A percentile compares a stretch with the other conserved stretches of the same genome.
Conservation (phyloP, 2,329 filamentous ascomycete genomes). For the Amauroascus verrucosus region DNA sequence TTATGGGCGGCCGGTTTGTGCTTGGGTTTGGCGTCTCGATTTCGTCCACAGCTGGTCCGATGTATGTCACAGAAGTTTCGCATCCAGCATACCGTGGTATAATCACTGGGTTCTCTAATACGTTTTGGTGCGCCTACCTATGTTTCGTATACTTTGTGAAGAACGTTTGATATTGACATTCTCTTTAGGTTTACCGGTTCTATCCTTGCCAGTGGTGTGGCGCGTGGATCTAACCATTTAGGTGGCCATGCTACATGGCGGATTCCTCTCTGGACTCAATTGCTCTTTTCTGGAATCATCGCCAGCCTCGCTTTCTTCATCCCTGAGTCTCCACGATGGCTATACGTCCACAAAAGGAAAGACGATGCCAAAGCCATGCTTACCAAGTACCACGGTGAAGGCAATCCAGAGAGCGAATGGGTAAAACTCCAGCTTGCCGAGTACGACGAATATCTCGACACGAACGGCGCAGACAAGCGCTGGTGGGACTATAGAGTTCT, state of each 20-base stretch:
- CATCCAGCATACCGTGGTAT: slow-evolving; percentile 54
- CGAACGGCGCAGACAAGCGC: slow-evolving; percentile 41
- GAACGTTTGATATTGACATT: slow-evolving; percentile 17
- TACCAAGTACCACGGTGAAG: slow-evolving; percentile 49
- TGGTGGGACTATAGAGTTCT: slow-evolving; percentile 53
- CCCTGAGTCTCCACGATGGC: slow-evolving; percentile 54
- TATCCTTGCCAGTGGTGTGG: slow-evolving; percentile 47
- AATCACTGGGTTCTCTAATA: slow-evolving; percentile 50
- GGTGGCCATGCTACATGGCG: slow-evolving; percentile 45
- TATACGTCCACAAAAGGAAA: slow-evolving; percentile 48
- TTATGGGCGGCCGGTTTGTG: slow-evolving; percentile 48
- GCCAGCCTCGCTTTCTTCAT: slow-evolving; percentile 44
- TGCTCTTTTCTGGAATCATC: slow-evolving; percentile 39
- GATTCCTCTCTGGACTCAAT: slow-evolving; percentile 47
- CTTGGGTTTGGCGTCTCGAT: slow-evolving; percentile 51
- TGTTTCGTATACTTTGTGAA: not conserved
- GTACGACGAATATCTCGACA: slow-evolving; percentile 25
- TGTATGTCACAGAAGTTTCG: slow-evolving; percentile 54
- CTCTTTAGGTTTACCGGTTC: slow-evolving; percentile 24
- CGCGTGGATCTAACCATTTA: slow-evolving; percentile 38
- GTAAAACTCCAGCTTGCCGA: slow-evolving; percentile 27
- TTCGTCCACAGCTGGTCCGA: slow-evolving; percentile 49
- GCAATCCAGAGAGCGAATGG: slow-evolving; percentile 26
- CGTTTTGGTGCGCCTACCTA: slow-evolving; percentile 34
- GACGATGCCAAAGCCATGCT: slow-evolving; percentile 50